Evolutionary conservation across 1,139 yeast species (phyloP), one percentile per base, ranked within the genome.

Genomic region (Geotrichum siamense): DNA sequence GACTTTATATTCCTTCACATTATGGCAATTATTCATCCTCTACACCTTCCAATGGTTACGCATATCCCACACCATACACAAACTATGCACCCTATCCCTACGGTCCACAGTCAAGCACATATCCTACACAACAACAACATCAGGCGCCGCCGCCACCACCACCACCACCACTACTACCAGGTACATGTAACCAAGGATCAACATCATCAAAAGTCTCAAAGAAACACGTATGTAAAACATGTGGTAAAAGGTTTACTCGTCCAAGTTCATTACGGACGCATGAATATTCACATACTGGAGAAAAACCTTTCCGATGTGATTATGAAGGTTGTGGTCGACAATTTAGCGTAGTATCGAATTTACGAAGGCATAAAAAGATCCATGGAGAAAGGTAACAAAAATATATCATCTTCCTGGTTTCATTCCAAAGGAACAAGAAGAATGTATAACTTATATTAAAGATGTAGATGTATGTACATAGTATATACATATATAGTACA

Each of bases 201-300:
- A 15, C 19, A 16, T 26, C 19, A 13, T 26, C 19, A 26, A 33
- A 33, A 21, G 37, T 33, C 6, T 3, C 15, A 4, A 35, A 57
- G 53, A 57, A 57, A 51, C 67, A 65, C 52, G 61, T 72, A 40
- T 85, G 95, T 59, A 65, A 71, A 23, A 70, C 77, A 13, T 85
- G 96, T 62, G 72, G 76, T 43, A 84, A 84, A 60, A 77, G 76
- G 40, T 85, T 86, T 66, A 79, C 82, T 43, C 70, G 95, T 48
- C 94, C 95, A 2, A 78, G 86, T 8, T 81, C 91, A 2, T 68
- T 85, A 48, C 81, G 77, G 55, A 84, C 91, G 2, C 95, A 86
- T 63, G 72, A 76, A 63, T 80, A 82, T 59, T 78, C 85, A 1
- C 96, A 86, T 59, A 84, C 95, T 0, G 95, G 95, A 3, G 91